Conservation (phyloP, 306 rosid genomes). For the Corylus heterophylla region DNA sequence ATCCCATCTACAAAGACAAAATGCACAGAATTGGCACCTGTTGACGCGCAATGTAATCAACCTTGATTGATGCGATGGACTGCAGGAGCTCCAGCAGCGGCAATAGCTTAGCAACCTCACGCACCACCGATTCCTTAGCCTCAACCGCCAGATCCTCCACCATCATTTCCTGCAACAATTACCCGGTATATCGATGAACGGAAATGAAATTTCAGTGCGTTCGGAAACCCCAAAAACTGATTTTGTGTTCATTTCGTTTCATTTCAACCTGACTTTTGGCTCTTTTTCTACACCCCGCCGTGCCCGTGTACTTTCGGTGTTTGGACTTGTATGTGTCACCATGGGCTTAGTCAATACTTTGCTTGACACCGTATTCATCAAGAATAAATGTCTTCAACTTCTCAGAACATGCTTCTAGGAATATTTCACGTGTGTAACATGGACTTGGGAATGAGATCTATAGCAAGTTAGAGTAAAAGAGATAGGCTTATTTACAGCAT, state of each 20-base stretch:
- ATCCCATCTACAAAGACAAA: conserved; percentile 1
- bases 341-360: not conserved
- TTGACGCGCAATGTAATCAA: conserved; percentile 93
- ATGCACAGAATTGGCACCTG: conserved; percentile 54
- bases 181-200: not conserved
- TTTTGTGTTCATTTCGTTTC: not conserved
- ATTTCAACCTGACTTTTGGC: too few relatives aligned
- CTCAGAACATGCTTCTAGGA: not conserved
- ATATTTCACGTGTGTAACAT: not conserved
- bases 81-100: conserved; percentile 93
- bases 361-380: not conserved
- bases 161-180: conserved; percentile 54
- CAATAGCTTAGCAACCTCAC: conserved; percentile 92
- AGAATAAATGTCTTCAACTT: not conserved
- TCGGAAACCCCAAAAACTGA: not conserved
- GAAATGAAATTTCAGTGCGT: not conserved
- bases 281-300: too few relatives aligned
- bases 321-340: too few relatives aligned
- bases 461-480: not conserved
- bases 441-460: not conserved
- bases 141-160: conserved; percentile 93
- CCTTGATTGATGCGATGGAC: conserved; percentile 85
- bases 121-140: conserved; percentile 92
- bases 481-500: not conserved
- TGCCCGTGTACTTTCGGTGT: too few relatives aligned